These are phyloP conservation scores for Phyllostachys edulis DNA, from an alignment of 176 grass and related monocot species.

Conservation along the genomic window DNA sequence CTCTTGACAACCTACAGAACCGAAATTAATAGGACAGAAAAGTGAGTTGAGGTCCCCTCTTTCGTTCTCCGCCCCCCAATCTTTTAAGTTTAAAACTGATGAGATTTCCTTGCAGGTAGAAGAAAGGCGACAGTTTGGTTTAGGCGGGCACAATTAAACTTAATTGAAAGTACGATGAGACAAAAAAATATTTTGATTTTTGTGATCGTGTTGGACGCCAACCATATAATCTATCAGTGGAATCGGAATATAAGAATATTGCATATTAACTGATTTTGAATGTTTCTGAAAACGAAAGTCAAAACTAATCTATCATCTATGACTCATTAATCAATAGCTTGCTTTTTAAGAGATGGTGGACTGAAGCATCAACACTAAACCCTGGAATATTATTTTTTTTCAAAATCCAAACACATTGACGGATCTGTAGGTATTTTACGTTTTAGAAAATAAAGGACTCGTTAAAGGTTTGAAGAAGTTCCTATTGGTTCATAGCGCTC, in stretches of 20 bases:
- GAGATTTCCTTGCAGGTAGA: neutral
- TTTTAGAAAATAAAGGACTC: neutral
- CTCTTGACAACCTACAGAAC: conserved; percentile 9
- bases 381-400: neutral
- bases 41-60: neutral
- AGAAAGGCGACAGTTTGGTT: neutral
- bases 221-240: neutral
- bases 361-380: conserved; percentile 8
- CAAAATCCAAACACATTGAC: neutral
- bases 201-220: neutral
- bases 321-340: neutral
- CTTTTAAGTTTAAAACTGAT: neutral
- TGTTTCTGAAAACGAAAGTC: neutral
- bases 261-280: neutral
- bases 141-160: conserved; percentile 11
- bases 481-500: neutral
- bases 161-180: neutral
- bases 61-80: neutral
- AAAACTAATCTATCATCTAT: neutral
- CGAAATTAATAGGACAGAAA: conserved; percentile 23
- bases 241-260: neutral
- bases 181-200: neutral
- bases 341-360: neutral
- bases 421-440: neutral
- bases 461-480: neutral